These are phyloP conservation scores for Pseudotsuga menziesii DNA, from an alignment of 75 land plant genomes.

Conservation along the genomic window DNA sequence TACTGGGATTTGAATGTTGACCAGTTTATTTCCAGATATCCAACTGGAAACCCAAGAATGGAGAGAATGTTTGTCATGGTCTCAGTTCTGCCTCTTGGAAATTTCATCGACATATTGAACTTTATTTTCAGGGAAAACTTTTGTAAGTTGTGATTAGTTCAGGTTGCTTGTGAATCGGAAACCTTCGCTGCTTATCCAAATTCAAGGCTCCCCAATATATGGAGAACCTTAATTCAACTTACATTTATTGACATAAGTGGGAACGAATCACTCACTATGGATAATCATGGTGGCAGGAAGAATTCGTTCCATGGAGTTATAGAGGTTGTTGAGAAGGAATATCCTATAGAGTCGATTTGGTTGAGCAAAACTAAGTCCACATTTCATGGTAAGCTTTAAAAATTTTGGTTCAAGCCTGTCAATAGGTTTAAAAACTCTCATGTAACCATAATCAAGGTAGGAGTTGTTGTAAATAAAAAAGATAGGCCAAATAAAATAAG, in stretches of 20 bases:
- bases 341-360: slow-evolving; percentile 24
- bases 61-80: slow-evolving; percentile 24
- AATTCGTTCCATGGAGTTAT: no score
- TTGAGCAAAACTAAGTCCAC: slow-evolving; percentile 13
- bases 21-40: slow-evolving; percentile 16
- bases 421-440: not conserved
- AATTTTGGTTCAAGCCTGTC: not conserved
- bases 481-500: no score
- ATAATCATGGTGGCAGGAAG: no score
- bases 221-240: slow-evolving; percentile 25
- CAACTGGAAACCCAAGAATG: slow-evolving; percentile 24
- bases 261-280: not conserved
- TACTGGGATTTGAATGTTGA: slow-evolving; percentile 13
- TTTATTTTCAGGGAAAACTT: slow-evolving; percentile 2
- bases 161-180: not conserved
- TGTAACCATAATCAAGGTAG: not conserved
- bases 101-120: slow-evolving; percentile 12
- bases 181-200: slow-evolving; percentile 17
- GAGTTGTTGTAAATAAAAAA: not conserved
- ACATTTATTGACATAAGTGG: slow-evolving; percentile 17
- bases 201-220: not conserved
- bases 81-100: slow-evolving; percentile 5
- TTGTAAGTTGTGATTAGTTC: not conserved
- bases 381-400: slow-evolving; percentile 4
- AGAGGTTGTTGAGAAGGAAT: no score